Evolutionary conservation across 1,284 basidiomycete genomes (phyloP), one percentile per base, ranked within the genome.

Genomic region (Meira nashicola): DNA sequence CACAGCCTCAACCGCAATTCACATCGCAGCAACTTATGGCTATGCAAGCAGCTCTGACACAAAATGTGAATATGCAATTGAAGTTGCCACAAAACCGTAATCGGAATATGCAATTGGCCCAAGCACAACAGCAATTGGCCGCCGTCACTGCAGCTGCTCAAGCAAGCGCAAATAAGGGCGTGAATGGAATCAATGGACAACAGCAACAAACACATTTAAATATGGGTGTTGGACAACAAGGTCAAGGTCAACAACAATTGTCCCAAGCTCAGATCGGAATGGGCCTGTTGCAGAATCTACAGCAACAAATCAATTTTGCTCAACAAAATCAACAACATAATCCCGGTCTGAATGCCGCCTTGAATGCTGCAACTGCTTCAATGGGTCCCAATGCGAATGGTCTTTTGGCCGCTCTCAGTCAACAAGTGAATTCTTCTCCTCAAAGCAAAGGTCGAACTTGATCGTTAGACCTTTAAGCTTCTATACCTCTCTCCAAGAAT

Each of bases 31-130:
- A 41, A 15, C 50, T 53, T 12, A 2, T 53, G 39, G 50, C 50
- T 41, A 53, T 53, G 50, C 50, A 53, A n/a, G 50, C 50, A 2
- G 50, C 50, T 5, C 28, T 53, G 12, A 39, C 50, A 3, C 46
- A 48, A 25, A 48, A 48, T 48, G 17, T 21, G 23, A 17, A 12
- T 12, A 57, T 70, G 54, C 60, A 70, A 14, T 46, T 70, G 40
- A 62, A 63, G 23, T 53, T 70, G 47, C 68, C 68, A 19, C 17
- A 17, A n/a, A 53, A 53, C 55, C 68, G 66, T n/a, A 70, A 65
- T 50, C 60, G 66, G 23, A 66, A 66, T 25, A 46, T 70, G 57
- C 64, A 69, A 54, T 66, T 69, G 14, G 67, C 67, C 6, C 67
- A 69, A 41, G 64, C 66, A 58, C 64, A 64, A 51, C 64, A 64